A percentile compares a stretch with the other conserved stretches of the same genome.
Evolutionary conservation across 2,329 filamentous ascomycete genomes (phyloP).

Genomic region (Oidium heveae): DNA sequence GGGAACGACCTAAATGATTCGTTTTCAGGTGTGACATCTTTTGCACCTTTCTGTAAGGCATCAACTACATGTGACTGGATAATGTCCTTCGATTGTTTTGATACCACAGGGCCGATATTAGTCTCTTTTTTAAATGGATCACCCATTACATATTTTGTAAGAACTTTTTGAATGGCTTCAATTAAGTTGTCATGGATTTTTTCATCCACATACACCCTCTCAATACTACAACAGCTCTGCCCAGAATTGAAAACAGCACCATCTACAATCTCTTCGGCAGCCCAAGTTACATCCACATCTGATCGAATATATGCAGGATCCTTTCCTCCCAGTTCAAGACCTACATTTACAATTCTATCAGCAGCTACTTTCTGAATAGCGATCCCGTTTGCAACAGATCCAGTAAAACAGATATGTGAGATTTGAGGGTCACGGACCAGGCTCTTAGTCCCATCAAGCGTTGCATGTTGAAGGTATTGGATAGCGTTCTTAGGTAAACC

Average conservation of each 20-base stretch:
- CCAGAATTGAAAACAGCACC: slow-evolving; percentile 94
- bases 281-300: slow-evolving; percentile 78
- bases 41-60: slow-evolving; percentile 60
- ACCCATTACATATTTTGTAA: slow-evolving; percentile 65
- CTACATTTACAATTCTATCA: slow-evolving; percentile 63
- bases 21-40: slow-evolving; percentile 63
- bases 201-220: slow-evolving; percentile 75
- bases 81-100: slow-evolving; percentile 47
- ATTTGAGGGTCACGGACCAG: slow-evolving; percentile 57
- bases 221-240: slow-evolving; percentile 89
- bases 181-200: slow-evolving; percentile 67
- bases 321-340: slow-evolving; percentile 81
- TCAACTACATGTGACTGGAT: slow-evolving; percentile 64
- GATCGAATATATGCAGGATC: slow-evolving; percentile 72
- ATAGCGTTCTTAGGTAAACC: slow-evolving; percentile 65
- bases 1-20: slow-evolving; percentile 48
- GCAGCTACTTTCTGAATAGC: slow-evolving; percentile 66
- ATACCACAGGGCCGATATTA: slow-evolving; percentile 73
- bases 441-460: slow-evolving; percentile 47
- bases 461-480: slow-evolving; percentile 80
- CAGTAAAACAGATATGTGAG: slow-evolving; percentile 73
- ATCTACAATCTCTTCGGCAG: slow-evolving; percentile 81
- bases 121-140: slow-evolving; percentile 59
- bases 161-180: slow-evolving; percentile 50
- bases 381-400: slow-evolving; percentile 68